These are phyloP conservation scores for Xanthoceras sorbifolium DNA, from an alignment of 345 rosid species.

Conservation along the genomic window DNA sequence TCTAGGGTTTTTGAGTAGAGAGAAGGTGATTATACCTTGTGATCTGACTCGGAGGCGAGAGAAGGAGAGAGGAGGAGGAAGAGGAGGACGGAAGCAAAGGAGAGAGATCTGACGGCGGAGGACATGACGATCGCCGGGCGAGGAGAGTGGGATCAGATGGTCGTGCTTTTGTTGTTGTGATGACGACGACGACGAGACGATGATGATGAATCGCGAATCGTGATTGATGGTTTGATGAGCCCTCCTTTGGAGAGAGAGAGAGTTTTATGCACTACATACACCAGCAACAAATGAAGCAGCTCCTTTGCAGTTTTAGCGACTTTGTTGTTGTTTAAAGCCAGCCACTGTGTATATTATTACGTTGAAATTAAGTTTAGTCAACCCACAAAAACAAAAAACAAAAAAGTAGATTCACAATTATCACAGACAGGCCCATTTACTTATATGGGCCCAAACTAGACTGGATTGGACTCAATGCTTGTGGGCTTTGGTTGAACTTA, in stretches of 20 bases:
- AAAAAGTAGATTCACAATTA: too few relatives aligned
- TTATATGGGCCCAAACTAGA: too few relatives aligned
- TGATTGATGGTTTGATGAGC: neutral
- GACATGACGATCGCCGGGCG: conserved; percentile 60
- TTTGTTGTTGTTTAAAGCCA: neutral
- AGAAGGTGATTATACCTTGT: conserved; percentile 57
- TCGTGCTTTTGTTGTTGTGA: conserved; percentile 16
- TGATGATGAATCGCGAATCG: neutral
- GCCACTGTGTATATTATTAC: too few relatives aligned
- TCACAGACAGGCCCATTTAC: too few relatives aligned
- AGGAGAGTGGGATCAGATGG: conserved; percentile 47
- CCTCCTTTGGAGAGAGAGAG: neutral
- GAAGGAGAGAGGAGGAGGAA: conserved; percentile 41
- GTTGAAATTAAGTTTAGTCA: too few relatives aligned
- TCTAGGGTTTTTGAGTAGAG: neutral
- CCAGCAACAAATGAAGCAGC: neutral
- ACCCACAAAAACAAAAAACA: too few relatives aligned
- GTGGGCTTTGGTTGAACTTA: too few relatives aligned
- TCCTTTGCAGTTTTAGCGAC: neutral
- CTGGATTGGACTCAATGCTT: too few relatives aligned
- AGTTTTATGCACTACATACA: neutral
- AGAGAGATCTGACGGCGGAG: conserved; percentile 38
- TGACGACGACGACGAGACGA: too few relatives aligned
- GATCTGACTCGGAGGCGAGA: conserved; percentile 86
- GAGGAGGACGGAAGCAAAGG: conserved; percentile 27